phyloP scores from a whole-genome alignment of 208 protist genomes.

The Wallacemonas rigidus region DNA sequence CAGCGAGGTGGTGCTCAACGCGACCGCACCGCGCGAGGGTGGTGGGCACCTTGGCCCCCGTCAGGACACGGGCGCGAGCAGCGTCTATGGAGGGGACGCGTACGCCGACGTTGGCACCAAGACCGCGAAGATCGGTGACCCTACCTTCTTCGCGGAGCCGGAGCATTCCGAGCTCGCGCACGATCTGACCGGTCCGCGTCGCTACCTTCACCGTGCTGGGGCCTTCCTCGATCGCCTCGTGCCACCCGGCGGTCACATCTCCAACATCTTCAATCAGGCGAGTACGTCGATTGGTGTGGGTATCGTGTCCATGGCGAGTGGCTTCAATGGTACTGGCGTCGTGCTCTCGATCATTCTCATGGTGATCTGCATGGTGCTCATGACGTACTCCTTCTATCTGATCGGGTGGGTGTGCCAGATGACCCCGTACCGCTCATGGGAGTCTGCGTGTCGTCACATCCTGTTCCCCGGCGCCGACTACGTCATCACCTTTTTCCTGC shows the following conservation, averaged over 20 bases:
- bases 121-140: neutral
- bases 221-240: constrained; percentile 25
- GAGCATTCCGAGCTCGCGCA: neutral
- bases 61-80: neutral
- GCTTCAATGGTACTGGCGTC: constrained; percentile 58
- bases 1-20: neutral
- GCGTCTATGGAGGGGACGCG: neutral
- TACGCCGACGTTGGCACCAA: neutral
- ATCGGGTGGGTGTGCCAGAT: constrained; percentile 53
- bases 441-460: constrained; percentile 47
- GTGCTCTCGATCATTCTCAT: constrained; percentile 48
- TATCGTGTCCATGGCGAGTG: constrained; percentile 58
- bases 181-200: constrained; percentile 4
- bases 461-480: constrained; percentile 62
- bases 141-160: neutral
- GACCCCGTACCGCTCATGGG: constrained; percentile 56
- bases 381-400: constrained; percentile 68
- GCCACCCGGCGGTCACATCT: constrained; percentile 49
- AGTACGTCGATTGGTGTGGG: constrained; percentile 57
- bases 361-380: constrained; percentile 38
- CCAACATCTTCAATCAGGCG: constrained; percentile 62
- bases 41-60: neutral
- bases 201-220: neutral
- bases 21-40: neutral
- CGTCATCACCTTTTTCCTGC: constrained; percentile 41